A percentile compares a stretch with the other conserved stretches of the same genome.
Conservation (phyloP, 495 filamentous ascomycete genomes). For the Aspergillus funiculosus region DNA sequence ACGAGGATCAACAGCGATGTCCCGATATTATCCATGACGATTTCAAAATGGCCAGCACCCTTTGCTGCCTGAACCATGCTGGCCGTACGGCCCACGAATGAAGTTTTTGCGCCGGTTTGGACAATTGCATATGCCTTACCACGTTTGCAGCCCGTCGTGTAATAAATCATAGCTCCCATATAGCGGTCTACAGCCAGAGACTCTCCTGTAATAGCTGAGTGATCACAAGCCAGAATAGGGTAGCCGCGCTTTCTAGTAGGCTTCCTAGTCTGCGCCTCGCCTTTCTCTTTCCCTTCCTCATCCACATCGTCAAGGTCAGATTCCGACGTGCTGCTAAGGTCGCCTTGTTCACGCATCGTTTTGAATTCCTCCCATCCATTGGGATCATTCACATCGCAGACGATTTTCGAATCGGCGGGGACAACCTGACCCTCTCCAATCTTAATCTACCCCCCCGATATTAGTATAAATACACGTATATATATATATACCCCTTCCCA, state of each 20-base stretch:
- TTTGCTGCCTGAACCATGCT: conserved; percentile 59
- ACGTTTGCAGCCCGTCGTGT: conserved; percentile 70
- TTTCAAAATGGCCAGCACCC: conserved; percentile 68
- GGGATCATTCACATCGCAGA: conserved; percentile 63
- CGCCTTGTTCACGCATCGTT: conserved; percentile 47
- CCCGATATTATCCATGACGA: conserved; percentile 71
- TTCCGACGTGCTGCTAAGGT: conserved; percentile 50
- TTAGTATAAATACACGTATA: conserved; percentile 13
- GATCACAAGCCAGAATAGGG: conserved; percentile 60
- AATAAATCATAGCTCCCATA: conserved; percentile 63
- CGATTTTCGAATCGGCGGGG: conserved; percentile 63
- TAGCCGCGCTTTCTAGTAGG: conserved; percentile 37
- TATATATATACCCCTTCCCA: too few species aligned
- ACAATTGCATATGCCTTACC: conserved; percentile 64
- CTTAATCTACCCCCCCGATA: conserved; percentile 43
- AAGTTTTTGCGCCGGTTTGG: conserved; percentile 54
- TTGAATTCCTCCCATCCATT: conserved; percentile 61
- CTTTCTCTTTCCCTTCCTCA: conserved; percentile 14
- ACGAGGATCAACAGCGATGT: conserved; percentile 63
- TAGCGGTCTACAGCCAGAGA: conserved; percentile 68
- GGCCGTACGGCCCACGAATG: conserved; percentile 68
- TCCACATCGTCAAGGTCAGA: conserved; percentile 41
- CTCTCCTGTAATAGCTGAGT: conserved; percentile 70
- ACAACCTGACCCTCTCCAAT: conserved; percentile 69
- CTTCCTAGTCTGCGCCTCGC: conserved; percentile 14